These are phyloP conservation scores for Apophysomyces trapeziformis DNA, from an alignment of 371 early-diverging fungal genomes.

Conservation along the genomic window DNA sequence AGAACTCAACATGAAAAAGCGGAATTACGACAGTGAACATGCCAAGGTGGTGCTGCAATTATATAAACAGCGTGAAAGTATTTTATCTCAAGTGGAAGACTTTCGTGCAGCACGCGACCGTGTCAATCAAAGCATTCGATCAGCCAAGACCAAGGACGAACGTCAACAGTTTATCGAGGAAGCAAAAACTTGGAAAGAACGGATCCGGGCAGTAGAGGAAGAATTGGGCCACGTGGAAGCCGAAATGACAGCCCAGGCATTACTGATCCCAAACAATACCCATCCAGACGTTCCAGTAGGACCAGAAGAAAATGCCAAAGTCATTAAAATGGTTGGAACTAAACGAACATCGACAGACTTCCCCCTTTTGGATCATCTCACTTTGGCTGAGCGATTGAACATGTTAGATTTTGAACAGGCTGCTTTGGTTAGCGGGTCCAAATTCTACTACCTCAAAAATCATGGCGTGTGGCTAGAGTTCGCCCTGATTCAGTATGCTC, in stretches of 20 bases:
- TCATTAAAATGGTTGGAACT: slow-evolving; percentile 53
- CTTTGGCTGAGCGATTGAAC: slow-evolving; percentile 63
- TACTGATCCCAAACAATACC: slow-evolving; percentile 75
- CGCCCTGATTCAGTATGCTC: slow-evolving; percentile 86
- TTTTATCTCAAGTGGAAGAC: background rate
- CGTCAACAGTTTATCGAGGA: slow-evolving; percentile 41
- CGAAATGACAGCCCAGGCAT: slow-evolving; percentile 56
- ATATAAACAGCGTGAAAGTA: slow-evolving; percentile 47
- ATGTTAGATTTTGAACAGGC: slow-evolving; percentile 88
- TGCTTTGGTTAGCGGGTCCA: slow-evolving; percentile 81
- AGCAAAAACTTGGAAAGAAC: slow-evolving; percentile 54
- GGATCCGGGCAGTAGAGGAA: slow-evolving; percentile 44
- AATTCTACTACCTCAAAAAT: slow-evolving; percentile 88
- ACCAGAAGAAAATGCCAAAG: slow-evolving; percentile 60
- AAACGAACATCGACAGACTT: slow-evolving; percentile 9
- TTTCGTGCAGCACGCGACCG: slow-evolving; percentile 6
- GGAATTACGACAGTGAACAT: slow-evolving; percentile 52
- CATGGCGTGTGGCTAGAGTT: slow-evolving; percentile 86
- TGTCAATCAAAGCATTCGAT: slow-evolving; percentile 13
- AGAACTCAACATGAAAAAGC: slow-evolving; percentile 51
- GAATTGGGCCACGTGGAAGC: slow-evolving; percentile 44
- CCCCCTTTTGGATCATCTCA: slow-evolving; percentile 69
- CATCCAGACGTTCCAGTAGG: slow-evolving; percentile 72
- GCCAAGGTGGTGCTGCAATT: slow-evolving; percentile 48
- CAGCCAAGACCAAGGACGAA: slow-evolving; percentile 22